A percentile compares a stretch with the other conserved stretches of the same genome.
These are phyloP conservation scores for Paspalum vaginatum DNA, from an alignment of 176 grass and related monocot species.

Conservation along the genomic window DNA sequence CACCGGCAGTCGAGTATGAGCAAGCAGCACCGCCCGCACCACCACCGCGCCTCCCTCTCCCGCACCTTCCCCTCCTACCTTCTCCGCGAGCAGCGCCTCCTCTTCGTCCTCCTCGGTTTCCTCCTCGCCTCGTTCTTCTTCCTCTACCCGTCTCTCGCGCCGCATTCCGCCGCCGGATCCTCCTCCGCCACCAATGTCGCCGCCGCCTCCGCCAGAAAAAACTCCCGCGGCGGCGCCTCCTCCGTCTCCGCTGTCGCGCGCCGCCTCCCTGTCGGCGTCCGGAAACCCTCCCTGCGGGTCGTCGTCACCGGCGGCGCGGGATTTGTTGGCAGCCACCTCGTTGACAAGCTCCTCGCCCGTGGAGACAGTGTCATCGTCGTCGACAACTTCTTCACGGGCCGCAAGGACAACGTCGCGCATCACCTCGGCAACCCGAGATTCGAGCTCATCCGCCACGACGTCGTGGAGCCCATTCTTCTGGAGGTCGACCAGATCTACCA, in stretches of 20 bases:
- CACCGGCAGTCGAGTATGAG: slow-evolving; percentile 63
- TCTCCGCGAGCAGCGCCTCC: slow-evolving; percentile 90
- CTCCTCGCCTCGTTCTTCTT: slow-evolving; percentile 84
- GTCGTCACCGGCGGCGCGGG: slow-evolving; percentile 86
- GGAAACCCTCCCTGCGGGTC: slow-evolving; percentile 62
- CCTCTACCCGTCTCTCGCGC: slow-evolving; percentile 45
- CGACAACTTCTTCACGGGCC: slow-evolving; percentile 97
- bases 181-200: background rate
- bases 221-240: background rate
- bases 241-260: slow-evolving; percentile 26
- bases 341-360: slow-evolving; percentile 73
- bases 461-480: slow-evolving; percentile 95
- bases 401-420: slow-evolving; percentile 87
- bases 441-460: slow-evolving; percentile 92
- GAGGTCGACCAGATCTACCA: slow-evolving; percentile 99
- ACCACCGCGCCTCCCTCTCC: slow-evolving; percentile 48
- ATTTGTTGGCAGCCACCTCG: slow-evolving; percentile 90
- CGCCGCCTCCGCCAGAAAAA: background rate
- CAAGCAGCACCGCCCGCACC: slow-evolving; percentile 59
- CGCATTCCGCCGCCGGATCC: slow-evolving; percentile 7
- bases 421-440: slow-evolving; percentile 82
- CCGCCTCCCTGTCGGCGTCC: slow-evolving; percentile 72
- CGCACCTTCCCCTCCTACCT: slow-evolving; percentile 60
- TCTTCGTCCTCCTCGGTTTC: slow-evolving; percentile 90
- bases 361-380: slow-evolving; percentile 96